Evolutionary conservation across 495 filamentous ascomycete genomes (phyloP), one percentile per base, ranked within the genome.

Genomic region (Lasiosphaeriaceae sp.): DNA sequence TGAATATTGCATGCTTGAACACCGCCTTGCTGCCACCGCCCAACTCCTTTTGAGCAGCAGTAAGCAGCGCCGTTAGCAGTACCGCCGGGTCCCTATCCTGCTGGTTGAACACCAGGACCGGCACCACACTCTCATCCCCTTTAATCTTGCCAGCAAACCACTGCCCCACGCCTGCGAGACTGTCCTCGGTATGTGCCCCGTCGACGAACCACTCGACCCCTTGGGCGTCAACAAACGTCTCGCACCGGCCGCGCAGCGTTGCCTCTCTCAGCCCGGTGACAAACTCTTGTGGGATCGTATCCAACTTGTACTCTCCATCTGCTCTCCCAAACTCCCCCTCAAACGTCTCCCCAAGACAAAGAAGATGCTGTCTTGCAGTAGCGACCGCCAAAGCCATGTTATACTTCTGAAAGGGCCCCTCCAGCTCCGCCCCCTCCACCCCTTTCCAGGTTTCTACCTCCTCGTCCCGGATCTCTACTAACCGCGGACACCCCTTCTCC

Each of bases 61-160:
- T 34, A 1, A 72, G 50, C 3, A 92, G 66, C 2, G 80, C 78
- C 1, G 64, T 51, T 11, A 87, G 60, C 14, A 97, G 79, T 2
- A 79, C 78, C 1, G 50, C 72, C 55, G 76, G 86, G 62, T 96
- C 85, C 14, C 94, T 83, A 14, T 89, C 90, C 66, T 96, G 90
- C 67, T 97, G 94, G 73, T 97, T 97, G 77, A 98, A 98, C 47
- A 98, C 80, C 47, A 98, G 73, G 23, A 96, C 59, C 4, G 61
- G 47, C 16, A 61, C 47, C 8, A 41, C 48, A 0, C 61, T 59
- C 1, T 35, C 62, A 1, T 54, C 54, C 54, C 68, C 47, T 53
- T 64, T 21, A 57, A 50, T 68, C 57, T 69, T 79, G 58, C 52
- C 66, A 58, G 73, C 57, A 66, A 94, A 95, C 92, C 92, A 96